phyloP scores from a whole-genome alignment of 2,329 filamentous ascomycete species.

The Alternaria conjuncta region DNA sequence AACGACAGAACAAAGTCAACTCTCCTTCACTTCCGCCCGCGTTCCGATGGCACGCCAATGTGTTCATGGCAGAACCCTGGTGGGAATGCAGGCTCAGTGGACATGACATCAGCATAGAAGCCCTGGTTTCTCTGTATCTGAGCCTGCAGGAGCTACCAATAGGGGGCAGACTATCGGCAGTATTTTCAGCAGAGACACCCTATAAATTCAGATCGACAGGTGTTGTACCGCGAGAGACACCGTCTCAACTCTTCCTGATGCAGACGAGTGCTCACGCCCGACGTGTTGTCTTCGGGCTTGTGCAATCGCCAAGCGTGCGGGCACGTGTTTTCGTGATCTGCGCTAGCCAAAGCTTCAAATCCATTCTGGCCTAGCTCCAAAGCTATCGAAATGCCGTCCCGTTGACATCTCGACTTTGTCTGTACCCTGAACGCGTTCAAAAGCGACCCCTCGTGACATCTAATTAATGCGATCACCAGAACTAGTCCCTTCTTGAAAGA shows the following conservation, averaged over 20 bases:
- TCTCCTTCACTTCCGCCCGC: background rate
- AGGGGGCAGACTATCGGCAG: background rate
- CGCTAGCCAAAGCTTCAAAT: background rate
- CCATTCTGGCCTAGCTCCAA: background rate
- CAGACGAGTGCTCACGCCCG: background rate
- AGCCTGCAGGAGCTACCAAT: background rate
- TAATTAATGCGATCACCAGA: background rate
- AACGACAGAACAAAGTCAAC: background rate
- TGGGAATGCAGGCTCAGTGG: background rate
- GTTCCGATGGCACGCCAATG: background rate
- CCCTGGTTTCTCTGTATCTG: background rate
- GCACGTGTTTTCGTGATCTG: conserved; percentile 6
- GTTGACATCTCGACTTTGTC: background rate
- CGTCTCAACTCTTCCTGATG: background rate
- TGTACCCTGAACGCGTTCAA: background rate
- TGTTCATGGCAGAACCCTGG: background rate
- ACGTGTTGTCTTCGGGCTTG: background rate
- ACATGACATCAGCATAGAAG: background rate
- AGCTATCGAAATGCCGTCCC: background rate
- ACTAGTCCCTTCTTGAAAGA: background rate
- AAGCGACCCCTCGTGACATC: background rate
- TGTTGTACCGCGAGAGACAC: background rate
- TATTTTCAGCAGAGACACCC: background rate
- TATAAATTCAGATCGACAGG: conserved; percentile 1
- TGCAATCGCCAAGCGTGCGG: background rate